phyloP scores from a whole-genome alignment of 371 early-diverging fungal species.

The Batkoa obscura region DNA sequence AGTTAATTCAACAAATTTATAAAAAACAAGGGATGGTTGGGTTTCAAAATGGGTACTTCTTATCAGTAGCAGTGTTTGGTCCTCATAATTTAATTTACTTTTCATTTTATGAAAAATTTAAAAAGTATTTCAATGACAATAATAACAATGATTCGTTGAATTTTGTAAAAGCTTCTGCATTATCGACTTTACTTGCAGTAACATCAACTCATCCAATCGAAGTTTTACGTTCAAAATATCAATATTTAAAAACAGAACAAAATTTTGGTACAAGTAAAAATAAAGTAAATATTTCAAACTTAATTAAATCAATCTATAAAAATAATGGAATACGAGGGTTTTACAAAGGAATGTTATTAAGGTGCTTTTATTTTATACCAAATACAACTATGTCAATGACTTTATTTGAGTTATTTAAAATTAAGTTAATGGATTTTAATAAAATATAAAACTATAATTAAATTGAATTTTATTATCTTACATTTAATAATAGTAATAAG shows the following conservation, averaged over 20 bases:
- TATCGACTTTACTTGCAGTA: background rate
- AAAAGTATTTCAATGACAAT: constrained; percentile 10
- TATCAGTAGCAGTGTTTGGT: constrained; percentile 41
- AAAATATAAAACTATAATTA: too few relatives aligned
- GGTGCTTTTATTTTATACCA: constrained; percentile 1
- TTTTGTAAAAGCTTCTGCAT: background rate
- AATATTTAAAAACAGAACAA: background rate
- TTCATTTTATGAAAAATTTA: constrained; percentile 53
- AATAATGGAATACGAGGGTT: background rate
- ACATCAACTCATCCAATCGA: constrained; percentile 1
- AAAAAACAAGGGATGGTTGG: constrained; percentile 36
- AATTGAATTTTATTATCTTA: too few relatives aligned
- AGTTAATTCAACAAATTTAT: constrained; percentile 18
- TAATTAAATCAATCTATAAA: background rate
- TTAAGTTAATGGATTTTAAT: background rate
- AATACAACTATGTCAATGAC: constrained; percentile 3
- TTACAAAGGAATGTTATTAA: background rate
- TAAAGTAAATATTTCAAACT: background rate
- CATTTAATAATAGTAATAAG: too few relatives aligned
- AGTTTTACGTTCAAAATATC: background rate
- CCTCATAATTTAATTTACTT: constrained; percentile 50
- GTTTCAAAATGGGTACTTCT: constrained; percentile 50
- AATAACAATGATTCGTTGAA: background rate
- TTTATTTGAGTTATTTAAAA: constrained; percentile 4
- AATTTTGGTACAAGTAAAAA: background rate